These are phyloP conservation scores for Paraglomus brasilianum DNA, from an alignment of 192 early-diverging fungal species.

Conservation along the genomic window DNA sequence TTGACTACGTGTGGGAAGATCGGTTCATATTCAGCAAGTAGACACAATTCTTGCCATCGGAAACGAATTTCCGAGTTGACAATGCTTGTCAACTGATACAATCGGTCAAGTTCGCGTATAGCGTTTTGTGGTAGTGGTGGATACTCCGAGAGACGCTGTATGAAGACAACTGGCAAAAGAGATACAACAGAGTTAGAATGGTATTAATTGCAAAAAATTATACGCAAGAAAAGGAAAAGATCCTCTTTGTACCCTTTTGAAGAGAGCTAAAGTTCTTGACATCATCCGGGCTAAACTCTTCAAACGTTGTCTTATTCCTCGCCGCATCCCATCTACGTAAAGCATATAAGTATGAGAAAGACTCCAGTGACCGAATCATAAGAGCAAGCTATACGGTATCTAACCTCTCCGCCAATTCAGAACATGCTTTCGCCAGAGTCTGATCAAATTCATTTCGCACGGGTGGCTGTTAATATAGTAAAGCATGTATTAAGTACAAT, in stretches of 20 bases:
- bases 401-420: constrained; percentile 68
- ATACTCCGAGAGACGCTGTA: constrained; percentile 69
- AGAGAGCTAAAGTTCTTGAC: constrained; percentile 69
- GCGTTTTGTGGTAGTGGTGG: constrained; percentile 55
- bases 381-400: neutral
- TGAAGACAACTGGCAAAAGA: constrained; percentile 67
- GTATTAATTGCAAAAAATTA: neutral
- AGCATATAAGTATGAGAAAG: too few species aligned
- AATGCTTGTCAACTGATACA: constrained; percentile 67
- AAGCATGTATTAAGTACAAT: neutral
- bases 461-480: constrained; percentile 55
- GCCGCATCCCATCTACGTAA: constrained; percentile 61
- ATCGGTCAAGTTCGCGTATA: constrained; percentile 66
- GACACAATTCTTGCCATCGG: constrained; percentile 83
- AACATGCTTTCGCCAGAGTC: constrained; percentile 77
- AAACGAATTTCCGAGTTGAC: constrained; percentile 86
- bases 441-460: constrained; percentile 83
- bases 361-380: neutral
- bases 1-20: constrained; percentile 73
- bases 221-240: constrained; percentile 6
- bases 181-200: too few species aligned
- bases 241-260: constrained; percentile 53
- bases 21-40: constrained; percentile 72
- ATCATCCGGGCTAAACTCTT: constrained; percentile 60
- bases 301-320: constrained; percentile 46